Base-by-base conservation (phyloP, 345 rosid species). In the Populus ilicifolia region DNA sequence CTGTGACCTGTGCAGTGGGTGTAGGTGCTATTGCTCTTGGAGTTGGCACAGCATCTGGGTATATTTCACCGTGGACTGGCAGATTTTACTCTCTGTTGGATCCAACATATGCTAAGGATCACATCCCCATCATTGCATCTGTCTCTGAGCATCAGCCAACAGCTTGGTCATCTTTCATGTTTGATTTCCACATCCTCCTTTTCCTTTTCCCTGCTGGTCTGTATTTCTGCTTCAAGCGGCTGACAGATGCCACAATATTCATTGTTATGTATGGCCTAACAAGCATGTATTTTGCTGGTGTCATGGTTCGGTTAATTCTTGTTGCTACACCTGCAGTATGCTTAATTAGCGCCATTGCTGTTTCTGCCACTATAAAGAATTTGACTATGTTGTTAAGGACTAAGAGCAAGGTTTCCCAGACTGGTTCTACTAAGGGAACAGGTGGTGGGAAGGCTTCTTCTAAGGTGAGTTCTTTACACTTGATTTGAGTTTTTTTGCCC, bases 71-170 rank as follows among this genome's bases (percentile, higher is more conserved):
- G 2, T 96, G 99, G 99, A 92, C 99, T 2, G 99, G 99, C 73
- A 87, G 99, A 13, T 94, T 96, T 79, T 96, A 96, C 85, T 96
- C 98, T 61, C 83, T 94, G 82, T 88, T 96, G 82, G 99, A 96
- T 78, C 99, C 99, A 6, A 96, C 99, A 13, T 96, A 96, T 3
- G 99, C 99, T 2, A 96, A 96, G 86, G 98, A 92, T 87, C 97
- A 96, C 78, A 96, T 94, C 71, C 99, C 99, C 52, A 96, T 94
- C 69, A 96, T 96, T 80, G 99, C 99, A 30, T 96, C 99, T 78
- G 99, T 96, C 71, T 96, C 99, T n/a, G 99, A 96, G 93, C 99
- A 96, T 89, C 99, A 96, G 85, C 99, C 99, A 46, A 96, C 99
- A 1, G 99, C 99, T 0, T 96, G 99, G 99, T 96, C 99, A 36